Conservation (phyloP, 108 stramenopile species). For the Conticribra weissflogii region DNA sequence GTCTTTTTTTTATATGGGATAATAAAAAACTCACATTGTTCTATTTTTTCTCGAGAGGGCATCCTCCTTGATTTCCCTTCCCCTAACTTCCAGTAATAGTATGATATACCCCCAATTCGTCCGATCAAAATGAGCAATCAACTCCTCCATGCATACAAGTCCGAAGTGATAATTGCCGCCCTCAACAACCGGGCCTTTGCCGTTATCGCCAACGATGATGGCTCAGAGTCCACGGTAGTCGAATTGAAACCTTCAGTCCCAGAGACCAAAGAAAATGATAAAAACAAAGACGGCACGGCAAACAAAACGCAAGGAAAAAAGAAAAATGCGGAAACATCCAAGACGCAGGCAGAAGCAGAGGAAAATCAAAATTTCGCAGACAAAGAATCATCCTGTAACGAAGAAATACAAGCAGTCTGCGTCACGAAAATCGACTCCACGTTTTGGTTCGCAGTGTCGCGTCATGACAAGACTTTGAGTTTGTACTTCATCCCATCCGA, state of each 20-base stretch:
- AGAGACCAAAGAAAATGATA: background rate
- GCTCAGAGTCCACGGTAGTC: constrained; percentile 10
- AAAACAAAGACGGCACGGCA: background rate
- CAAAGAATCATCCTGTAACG: background rate
- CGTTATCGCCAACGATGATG: constrained; percentile 8
- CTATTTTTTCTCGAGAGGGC: too few relatives aligned
- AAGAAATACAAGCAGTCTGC: constrained; percentile 67
- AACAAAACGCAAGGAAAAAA: background rate
- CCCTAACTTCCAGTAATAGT: too few relatives aligned
- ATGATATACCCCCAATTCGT: too few relatives aligned
- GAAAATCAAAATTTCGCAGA: background rate
- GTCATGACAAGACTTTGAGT: constrained; percentile 63
- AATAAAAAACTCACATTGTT: too few relatives aligned
- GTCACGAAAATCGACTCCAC: constrained; percentile 21
- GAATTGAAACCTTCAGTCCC: constrained; percentile 20
- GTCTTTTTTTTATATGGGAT: too few relatives aligned
- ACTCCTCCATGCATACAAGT: constrained; percentile 28
- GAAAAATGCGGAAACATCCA: background rate
- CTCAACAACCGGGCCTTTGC: constrained; percentile 37
- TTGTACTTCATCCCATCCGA: constrained; percentile 41
- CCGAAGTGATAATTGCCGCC: constrained; percentile 42
- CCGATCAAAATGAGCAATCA: constrained; percentile 44
- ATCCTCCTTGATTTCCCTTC: too few relatives aligned
- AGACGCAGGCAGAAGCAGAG: background rate
- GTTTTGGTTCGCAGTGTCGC: constrained; percentile 63